Conservation (phyloP, 164 flowering plant species). For the Cinnamomum micranthum region DNA sequence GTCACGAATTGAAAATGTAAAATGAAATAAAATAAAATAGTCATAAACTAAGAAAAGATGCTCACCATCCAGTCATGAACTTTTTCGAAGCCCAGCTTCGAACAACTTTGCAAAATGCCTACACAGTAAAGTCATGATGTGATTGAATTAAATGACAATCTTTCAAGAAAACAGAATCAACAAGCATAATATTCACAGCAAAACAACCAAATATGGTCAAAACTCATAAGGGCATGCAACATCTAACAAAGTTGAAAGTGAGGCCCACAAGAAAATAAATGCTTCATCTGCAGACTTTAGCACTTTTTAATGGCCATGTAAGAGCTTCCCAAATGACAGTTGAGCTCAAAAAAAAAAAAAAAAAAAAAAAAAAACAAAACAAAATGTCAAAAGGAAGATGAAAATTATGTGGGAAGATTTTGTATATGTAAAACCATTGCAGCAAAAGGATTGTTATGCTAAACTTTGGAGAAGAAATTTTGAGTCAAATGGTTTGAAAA, state of each 20-base stretch:
- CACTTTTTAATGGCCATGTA: background rate
- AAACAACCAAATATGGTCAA: background rate
- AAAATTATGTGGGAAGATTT: too few relatives aligned
- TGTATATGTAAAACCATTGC: too few relatives aligned
- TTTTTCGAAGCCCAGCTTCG: conserved; percentile 91
- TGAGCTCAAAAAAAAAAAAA: background rate
- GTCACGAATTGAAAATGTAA: background rate
- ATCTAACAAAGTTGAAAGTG: background rate
- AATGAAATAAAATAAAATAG: background rate
- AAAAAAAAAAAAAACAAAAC: background rate
- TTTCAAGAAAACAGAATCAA: background rate
- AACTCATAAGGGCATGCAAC: background rate
- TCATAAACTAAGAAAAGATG: background rate
- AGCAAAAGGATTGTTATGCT: too few relatives aligned
- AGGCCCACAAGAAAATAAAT: background rate
- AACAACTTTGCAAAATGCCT: conserved; percentile 78
- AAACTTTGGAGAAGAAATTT: too few relatives aligned
- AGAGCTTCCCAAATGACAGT: background rate
- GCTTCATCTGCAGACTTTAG: background rate
- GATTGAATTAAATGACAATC: background rate
- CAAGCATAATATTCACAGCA: background rate
- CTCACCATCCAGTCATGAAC: conserved; percentile 91
- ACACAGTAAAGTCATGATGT: conserved; percentile 11
- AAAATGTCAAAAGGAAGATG: too few relatives aligned
- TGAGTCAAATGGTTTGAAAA: too few relatives aligned